Evolutionary conservation across 1,139 yeast genomes (phyloP).

Genomic region (Geotrichum candidum): DNA sequence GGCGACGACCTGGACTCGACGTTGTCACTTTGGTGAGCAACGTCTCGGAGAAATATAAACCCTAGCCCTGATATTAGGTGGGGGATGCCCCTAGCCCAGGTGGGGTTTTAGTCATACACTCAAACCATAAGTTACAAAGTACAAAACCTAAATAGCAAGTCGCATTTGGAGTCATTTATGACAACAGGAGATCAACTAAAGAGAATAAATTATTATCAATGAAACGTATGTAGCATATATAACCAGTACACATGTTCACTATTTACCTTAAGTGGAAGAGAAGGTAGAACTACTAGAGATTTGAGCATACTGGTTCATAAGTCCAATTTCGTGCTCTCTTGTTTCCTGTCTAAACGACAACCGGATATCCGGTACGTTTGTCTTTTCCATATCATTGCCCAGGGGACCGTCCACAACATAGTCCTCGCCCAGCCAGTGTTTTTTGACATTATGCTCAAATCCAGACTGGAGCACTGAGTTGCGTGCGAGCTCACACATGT

Average conservation of each 20-base stretch:
- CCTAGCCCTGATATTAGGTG: neutral
- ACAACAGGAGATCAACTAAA: too few species aligned
- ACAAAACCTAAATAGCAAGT: neutral
- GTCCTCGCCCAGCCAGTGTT: conserved; percentile 85
- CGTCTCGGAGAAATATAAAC: neutral
- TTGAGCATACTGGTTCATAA: conserved; percentile 53
- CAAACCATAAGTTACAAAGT: neutral
- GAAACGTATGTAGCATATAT: too few species aligned
- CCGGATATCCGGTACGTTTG: conserved; percentile 89
- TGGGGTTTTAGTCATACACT: neutral
- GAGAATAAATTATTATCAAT: too few species aligned
- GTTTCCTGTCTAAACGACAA: conserved; percentile 79
- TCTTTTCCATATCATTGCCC: conserved; percentile 86
- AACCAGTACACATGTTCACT: too few species aligned
- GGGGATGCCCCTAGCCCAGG: neutral
- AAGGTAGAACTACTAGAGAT: neutral
- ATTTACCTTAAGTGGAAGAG: too few species aligned
- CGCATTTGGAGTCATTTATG: too few species aligned
- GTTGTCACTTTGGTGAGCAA: neutral
- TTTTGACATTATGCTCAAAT: conserved; percentile 76
- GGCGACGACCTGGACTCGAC: neutral
- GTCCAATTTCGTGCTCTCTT: conserved; percentile 61
- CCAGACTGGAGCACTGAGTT: conserved; percentile 90
- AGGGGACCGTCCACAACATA: conserved; percentile 56
- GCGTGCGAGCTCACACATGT: conserved; percentile 87